Conservation (phyloP, 441 rosid species). For the Capsella rubella region DNA sequence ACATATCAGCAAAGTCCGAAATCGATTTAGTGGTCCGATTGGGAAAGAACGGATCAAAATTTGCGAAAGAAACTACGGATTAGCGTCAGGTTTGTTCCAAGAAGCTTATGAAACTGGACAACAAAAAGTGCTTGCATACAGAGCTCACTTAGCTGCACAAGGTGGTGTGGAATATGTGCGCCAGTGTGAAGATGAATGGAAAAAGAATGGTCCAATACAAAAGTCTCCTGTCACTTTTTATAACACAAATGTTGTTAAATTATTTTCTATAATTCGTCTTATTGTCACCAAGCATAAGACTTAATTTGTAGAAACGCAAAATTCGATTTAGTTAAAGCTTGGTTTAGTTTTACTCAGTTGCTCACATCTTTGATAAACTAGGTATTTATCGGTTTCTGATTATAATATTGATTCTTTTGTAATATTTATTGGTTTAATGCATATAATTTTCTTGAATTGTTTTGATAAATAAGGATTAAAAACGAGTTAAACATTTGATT, state of each 20-base stretch:
- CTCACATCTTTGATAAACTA: neutral
- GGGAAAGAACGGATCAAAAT: neutral
- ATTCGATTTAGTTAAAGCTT: neutral
- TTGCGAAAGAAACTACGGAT: neutral
- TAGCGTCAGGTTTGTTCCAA: neutral
- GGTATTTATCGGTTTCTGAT: no score
- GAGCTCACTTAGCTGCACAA: neutral
- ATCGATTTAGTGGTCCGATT: neutral
- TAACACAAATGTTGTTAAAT: conserved; percentile 4
- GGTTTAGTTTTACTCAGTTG: neutral
- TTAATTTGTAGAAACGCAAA: no score
- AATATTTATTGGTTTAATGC: no score
- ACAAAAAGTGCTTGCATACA: neutral
- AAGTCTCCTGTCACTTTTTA: conserved; percentile 5
- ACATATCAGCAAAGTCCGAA: conserved; percentile 3
- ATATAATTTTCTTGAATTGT: no score
- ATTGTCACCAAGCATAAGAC: neutral
- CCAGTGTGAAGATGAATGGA: neutral
- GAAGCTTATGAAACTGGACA: neutral
- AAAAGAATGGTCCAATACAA: neutral
- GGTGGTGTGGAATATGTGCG: neutral
- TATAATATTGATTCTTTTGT: neutral
- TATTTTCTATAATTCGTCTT: neutral
- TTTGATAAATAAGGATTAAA: neutral
- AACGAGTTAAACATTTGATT: no score